These are phyloP conservation scores for Oxytropis ochrocephala DNA, from an alignment of 306 rosid genomes.

Conservation along the genomic window DNA sequence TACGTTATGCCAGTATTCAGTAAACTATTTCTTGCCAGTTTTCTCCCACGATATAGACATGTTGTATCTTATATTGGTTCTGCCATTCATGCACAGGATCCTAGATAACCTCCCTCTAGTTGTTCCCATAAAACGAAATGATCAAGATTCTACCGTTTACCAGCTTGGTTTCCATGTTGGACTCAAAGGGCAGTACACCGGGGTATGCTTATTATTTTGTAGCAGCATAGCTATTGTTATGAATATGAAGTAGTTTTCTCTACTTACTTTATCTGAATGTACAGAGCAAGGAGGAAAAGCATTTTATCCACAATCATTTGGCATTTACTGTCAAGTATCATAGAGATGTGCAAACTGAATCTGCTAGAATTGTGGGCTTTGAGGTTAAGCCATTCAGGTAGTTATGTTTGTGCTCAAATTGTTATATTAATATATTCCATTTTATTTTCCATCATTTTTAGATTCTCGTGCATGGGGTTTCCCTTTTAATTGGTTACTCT, in stretches of 20 bases:
- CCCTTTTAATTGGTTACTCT: not conserved
- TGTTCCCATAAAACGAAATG: conserved; percentile 62
- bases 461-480: not conserved
- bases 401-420: not conserved
- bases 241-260: conserved; percentile 6
- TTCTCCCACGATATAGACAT: conserved; percentile 3
- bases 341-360: conserved; percentile 59
- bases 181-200: conserved; percentile 72
- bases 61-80: conserved; percentile 16
- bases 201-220: conserved; percentile 44
- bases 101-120: conserved; percentile 95
- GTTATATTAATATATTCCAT: not conserved
- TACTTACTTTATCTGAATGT: conserved; percentile 21
- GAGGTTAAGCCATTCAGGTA: conserved; percentile 94
- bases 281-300: conserved; percentile 84
- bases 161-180: conserved; percentile 90
- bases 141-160: conserved; percentile 73
- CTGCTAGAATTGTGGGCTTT: conserved; percentile 94
- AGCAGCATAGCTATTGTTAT: conserved; percentile 14
- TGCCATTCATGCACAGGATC: conserved; percentile 52
- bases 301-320: conserved; percentile 87
- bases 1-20: conserved; percentile 26
- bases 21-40: not conserved
- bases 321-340: conserved; percentile 88
- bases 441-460: not conserved